Percentiles rank a stretch among this genome's conserved stretches.
These are phyloP conservation scores for Auriscalpium vulgare DNA, from an alignment of 768 basidiomycete species.

Conservation along the genomic window DNA sequence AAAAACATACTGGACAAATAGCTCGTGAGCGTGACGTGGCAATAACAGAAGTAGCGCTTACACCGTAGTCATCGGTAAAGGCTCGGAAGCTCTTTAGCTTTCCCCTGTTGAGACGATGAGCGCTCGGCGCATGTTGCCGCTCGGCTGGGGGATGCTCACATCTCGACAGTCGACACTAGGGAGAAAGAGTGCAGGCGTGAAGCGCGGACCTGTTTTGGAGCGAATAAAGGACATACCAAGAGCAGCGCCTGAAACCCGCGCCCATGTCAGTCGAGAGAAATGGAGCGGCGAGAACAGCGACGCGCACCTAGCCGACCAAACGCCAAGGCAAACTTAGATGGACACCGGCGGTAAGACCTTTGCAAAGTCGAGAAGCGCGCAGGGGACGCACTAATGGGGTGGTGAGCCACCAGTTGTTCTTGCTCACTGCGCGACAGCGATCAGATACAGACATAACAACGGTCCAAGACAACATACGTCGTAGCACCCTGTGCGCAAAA, in stretches of 20 bases:
- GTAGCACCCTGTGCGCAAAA: slow-evolving; percentile 2
- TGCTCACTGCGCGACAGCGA: background rate
- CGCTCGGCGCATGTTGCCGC: too few relatives aligned
- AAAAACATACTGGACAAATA: slow-evolving; percentile 2
- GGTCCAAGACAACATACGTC: background rate
- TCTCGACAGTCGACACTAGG: background rate
- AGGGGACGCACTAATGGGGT: background rate
- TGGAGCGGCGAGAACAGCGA: too few relatives aligned
- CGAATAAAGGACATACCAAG: background rate
- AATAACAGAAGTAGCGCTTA: background rate
- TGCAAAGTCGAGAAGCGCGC: background rate
- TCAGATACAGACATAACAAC: background rate
- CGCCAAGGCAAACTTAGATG: too few relatives aligned
- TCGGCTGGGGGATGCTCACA: background rate
- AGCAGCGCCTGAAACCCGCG: background rate
- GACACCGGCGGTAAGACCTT: too few relatives aligned
- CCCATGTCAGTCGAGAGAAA: too few relatives aligned
- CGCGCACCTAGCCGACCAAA: too few relatives aligned
- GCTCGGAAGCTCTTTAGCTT: background rate
- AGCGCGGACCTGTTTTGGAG: too few relatives aligned
- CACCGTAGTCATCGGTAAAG: slow-evolving; percentile 1
- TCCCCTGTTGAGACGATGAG: background rate
- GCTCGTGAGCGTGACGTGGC: too few relatives aligned
- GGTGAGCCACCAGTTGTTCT: slow-evolving; percentile 2
- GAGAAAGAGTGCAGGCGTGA: background rate